Evolutionary conservation across 2,329 filamentous ascomycete species (phyloP), one percentile per base, ranked within the genome.

Genomic region (Grosmannia penicillata): DNA sequence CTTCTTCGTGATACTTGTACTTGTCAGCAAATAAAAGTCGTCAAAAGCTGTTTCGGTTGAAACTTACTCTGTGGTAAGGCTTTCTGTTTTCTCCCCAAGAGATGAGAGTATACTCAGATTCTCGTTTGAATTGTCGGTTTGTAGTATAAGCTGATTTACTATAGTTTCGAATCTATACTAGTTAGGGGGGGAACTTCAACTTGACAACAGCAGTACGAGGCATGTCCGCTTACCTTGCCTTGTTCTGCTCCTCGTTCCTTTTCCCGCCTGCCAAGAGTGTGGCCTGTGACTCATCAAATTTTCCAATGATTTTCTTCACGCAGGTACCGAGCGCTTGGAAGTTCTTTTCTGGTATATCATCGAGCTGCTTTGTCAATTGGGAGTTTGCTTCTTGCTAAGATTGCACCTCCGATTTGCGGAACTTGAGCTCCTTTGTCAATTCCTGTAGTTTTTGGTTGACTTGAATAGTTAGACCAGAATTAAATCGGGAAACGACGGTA

Each of bases 291-390:
- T 25, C 18, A 17, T 43, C 40, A 1, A 48, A 26, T 6, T 37
- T 43, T 6, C 45, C 41, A 3, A 42, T 3, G 3, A 45, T 36
- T 30, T 43, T 44, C 15, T 43, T 42, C n/a, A 36, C 39, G 9
- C 40, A 42, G 3, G 36, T 24, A 3, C 30, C 33, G 14, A 48
- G 17, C 4, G 38, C 43, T 7, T 45, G 42, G 10, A 47, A 42
- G 15, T 40, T 44, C 11, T 30, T 34, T 15, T 47, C 46, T 1
- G 40, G 43, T 5, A 47, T 42, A 0, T 40, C 34, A 7, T 42
- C 36, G 1, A 47, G 39, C 33, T 37, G 27, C 15, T 39, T 33
- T 11, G 36, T 18, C 3, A 47, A 31, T 3, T 33, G 27, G 0
- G 13, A n/a, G 25, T 42, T 41, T 8, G 26, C 8, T 10, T 42